Evolutionary conservation across 228 moss, liverwort and hornwort species (phyloP), one percentile per base, ranked within the genome.

Genomic region (Sphagnum fallax): DNA sequence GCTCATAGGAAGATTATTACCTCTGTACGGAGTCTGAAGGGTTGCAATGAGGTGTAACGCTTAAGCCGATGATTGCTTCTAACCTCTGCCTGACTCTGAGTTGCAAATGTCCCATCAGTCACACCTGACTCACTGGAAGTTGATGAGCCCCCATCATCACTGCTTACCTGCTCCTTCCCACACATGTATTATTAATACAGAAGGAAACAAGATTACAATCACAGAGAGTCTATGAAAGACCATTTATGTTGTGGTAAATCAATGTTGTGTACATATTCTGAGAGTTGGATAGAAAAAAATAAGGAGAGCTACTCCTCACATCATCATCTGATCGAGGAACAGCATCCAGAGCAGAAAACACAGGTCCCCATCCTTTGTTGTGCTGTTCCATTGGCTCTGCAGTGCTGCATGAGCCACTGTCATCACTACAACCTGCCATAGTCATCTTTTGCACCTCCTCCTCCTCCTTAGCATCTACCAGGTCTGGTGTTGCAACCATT

Each of bases 11-110:
- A 32, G 32, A 32, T 32, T 32, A 32, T 32, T 72, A 96, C 96
- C 96, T 96, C 92, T 2, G 96, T 96, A 48, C 81, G 84, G 65
- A 96, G 81, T 52, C 78, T 83, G 68, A 96, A 96, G 14, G 96
- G 96, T 66, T 83, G 90, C 77, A 83, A 76, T 52, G 81, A 65
- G 5, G 92, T 96, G 73, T 78, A 82, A 67, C 80, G 85, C 50
- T 75, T 80, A 1, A 71, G 75, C 47, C 53, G 82, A 57, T 16
- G 70, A 63, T 71, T 82, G 66, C 65, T 67, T 74, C 61, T 62
- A 48, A 51, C 77, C n/a, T 73, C 70, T 51, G 76, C 75, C 74
- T 80, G 82, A 67, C 80, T 80, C 59, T 73, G 75, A 4, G 71
- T 16, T 10, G 47, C 69, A 32, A 65, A 67, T 8, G 82, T 32